Evolutionary conservation across 257 asterid genomes (phyloP).

Genomic region (Primulina tabacum): DNA sequence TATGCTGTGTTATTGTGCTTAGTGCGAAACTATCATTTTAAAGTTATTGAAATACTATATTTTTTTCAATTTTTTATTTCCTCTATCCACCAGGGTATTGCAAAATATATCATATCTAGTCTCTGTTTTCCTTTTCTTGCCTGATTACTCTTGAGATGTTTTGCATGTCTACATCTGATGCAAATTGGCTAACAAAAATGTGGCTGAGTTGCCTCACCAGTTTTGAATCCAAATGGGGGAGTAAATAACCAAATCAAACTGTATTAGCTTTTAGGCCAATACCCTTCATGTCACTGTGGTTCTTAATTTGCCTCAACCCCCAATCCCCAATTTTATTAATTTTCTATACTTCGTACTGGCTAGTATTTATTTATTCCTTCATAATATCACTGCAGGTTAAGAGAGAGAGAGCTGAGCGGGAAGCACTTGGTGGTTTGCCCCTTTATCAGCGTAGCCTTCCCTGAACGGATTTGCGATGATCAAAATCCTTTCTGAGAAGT

Average conservation of each 20-base stretch:
- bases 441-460: conserved; percentile 92
- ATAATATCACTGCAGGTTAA: conserved; percentile 55
- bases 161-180: not conserved
- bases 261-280: not conserved
- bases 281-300: not conserved
- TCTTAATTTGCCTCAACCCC: not conserved
- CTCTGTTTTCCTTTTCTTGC: not conserved
- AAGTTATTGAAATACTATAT: not conserved
- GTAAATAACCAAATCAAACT: not conserved
- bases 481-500: conserved; percentile 20
- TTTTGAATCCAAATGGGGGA: not conserved
- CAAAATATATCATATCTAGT: not conserved
- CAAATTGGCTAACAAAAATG: not conserved
- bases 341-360: not conserved
- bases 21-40: not conserved
- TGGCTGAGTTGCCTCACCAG: not conserved
- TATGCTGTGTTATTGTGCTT: conserved; percentile 6
- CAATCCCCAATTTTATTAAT: not conserved
- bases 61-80: no score
- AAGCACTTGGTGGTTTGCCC: conserved; percentile 91
- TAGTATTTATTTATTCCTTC: not conserved
- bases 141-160: not conserved
- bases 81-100: not conserved
- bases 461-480: conserved; percentile 31
- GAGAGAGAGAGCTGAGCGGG: conserved; percentile 87